Percentiles rank a stretch among this genome's conserved stretches.
Evolutionary conservation across 352 stramenopile species (phyloP).

Genomic region (Blastocystis sp.): DNA sequence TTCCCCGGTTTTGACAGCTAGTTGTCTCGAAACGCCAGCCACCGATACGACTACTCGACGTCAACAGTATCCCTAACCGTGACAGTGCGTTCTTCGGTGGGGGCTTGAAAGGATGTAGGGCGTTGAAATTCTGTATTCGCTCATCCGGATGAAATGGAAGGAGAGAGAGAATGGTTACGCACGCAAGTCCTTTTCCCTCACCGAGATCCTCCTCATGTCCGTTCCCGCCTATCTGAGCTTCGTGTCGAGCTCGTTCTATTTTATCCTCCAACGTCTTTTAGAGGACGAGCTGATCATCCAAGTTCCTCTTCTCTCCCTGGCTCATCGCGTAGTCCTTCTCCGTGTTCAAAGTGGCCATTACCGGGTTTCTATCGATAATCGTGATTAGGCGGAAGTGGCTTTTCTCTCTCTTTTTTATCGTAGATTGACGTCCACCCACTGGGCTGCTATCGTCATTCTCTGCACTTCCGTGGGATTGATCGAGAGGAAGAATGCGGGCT

Average conservation of each 20-base stretch:
- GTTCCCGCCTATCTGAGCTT: conserved; percentile 6
- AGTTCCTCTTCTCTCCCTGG: background rate
- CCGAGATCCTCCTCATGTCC: conserved; percentile 31
- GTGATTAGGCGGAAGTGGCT: background rate
- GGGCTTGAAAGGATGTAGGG: background rate
- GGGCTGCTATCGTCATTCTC: conserved; percentile 17
- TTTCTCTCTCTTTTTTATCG: background rate
- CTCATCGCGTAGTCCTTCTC: conserved; percentile 26
- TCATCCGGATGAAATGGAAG: conserved; percentile 21
- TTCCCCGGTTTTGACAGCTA: background rate
- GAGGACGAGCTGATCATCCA: conserved; percentile 58
- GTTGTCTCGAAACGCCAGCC: conserved; percentile 20
- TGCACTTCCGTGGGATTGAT: conserved; percentile 32
- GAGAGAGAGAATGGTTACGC: background rate
- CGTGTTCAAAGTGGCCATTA: conserved; percentile 19
- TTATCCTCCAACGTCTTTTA: conserved; percentile 34
- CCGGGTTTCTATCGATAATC: conserved; percentile 16
- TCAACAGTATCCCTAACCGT: background rate
- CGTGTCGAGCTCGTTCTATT: conserved; percentile 17
- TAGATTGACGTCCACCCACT: conserved; percentile 38
- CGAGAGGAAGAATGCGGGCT: conserved; percentile 1
- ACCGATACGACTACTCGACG: conserved; percentile 4
- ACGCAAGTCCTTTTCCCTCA: background rate
- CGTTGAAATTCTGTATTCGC: conserved; percentile 30
- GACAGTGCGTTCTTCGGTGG: background rate